Evolutionary conservation across 495 filamentous ascomycete species (phyloP), one percentile per base, ranked within the genome.

Genomic region (Penicillium mononematosum): DNA sequence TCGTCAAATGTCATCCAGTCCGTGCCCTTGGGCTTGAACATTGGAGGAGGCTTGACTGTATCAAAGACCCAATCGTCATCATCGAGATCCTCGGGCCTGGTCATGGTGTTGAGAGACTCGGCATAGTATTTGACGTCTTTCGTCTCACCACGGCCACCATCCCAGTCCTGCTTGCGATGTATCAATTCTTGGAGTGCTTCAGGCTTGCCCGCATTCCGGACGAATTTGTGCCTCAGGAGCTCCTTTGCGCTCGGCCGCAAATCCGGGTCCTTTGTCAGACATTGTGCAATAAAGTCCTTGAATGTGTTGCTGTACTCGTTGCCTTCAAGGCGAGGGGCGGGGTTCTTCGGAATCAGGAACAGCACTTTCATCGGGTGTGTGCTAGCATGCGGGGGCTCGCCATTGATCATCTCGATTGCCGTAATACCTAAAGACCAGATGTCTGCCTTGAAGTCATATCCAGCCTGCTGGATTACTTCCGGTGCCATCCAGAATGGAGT

Each of bases 401-500:
- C 94, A 44, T 91, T 85, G 38, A 91, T 88, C 75, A 98, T 80
- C 70, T 98, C 94, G 58, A 98, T 89, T 19, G 94, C 94, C 0
- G 94, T 96, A 63, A 98, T 97, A 7, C 94, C 94, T 45, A 98
- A 75, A 3, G 92, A 97, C 94, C 94, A 98, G 44, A 98, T 92
- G 69, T 98, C 94, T 20, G 94, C 94, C 75, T 96, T 96, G 76
- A 90, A 96, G 71, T 96, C 92, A 62, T 98, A 98, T 27, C 94
- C 94, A 51, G 89, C 85, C 75, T 98, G 93, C 72, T 97, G 88
- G 62, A 98, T 98, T 17, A 98, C 94, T 69, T 98, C 94, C 8
- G 94, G 94, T 5, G 94, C 94, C 94, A 98, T 98, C 94, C 94
- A 98, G 75, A 96, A 98, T 0, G 94, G 94, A 4, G 94, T 98